Evolutionary conservation across 2,329 filamentous ascomycete genomes (phyloP).

Genomic region (Alternaria ventricosa): DNA sequence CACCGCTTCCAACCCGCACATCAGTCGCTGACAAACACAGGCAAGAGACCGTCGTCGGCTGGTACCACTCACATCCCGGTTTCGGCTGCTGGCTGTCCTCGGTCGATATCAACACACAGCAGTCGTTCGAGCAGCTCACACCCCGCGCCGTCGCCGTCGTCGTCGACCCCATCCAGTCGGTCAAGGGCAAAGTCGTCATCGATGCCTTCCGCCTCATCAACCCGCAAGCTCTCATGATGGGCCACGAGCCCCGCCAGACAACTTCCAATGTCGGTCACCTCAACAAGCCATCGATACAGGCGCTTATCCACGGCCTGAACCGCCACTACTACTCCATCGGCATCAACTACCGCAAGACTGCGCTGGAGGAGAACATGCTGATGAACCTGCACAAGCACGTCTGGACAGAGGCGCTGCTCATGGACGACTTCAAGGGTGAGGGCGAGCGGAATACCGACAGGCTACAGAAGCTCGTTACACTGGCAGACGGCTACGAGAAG

Average conservation of each 20-base stretch:
- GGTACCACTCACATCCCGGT: constrained; percentile 99
- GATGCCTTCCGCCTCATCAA: constrained; percentile 99
- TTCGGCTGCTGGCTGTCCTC: constrained; percentile 99
- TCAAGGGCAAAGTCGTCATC: constrained; percentile 99
- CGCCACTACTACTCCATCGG: constrained; percentile 99
- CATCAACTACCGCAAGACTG: constrained; percentile 98
- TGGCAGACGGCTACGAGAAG: constrained; percentile 98
- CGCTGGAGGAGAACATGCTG: constrained; percentile 97
- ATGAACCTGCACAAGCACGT: constrained; percentile 99
- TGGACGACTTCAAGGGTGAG: constrained; percentile 92
- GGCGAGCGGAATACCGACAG: constrained; percentile 85
- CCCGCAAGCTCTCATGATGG: constrained; percentile 96
- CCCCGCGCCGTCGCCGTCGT: constrained; percentile 96
- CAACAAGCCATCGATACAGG: constrained; percentile 99
- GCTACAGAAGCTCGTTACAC: constrained; percentile 81
- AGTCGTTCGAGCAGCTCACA: constrained; percentile 99
- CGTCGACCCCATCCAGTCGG: constrained; percentile 97
- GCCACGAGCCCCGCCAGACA: constrained; percentile 95
- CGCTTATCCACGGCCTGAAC: constrained; percentile 96
- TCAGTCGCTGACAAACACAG: constrained; percentile 55
- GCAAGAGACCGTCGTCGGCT: constrained; percentile 95
- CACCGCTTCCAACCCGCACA: background rate
- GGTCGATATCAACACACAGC: constrained; percentile 99
- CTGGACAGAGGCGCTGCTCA: constrained; percentile 96
- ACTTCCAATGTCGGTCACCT: constrained; percentile 97